Base-by-base conservation (phyloP, 1,284 basidiomycete genomes). In the Malassezia restricta region DNA sequence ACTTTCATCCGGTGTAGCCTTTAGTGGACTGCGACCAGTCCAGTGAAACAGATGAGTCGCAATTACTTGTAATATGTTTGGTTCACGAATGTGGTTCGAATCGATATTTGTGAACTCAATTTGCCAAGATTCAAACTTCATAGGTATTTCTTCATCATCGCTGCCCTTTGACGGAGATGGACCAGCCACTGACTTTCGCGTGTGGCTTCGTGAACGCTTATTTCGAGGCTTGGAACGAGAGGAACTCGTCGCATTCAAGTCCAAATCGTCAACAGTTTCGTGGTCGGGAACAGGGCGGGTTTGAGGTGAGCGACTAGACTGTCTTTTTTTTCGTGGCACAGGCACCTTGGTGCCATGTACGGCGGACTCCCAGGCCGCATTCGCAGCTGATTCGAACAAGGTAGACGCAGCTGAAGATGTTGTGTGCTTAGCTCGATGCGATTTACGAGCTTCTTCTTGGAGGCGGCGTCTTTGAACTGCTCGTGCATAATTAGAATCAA, bases 111-210 rank as follows among this genome's bases (percentile, higher is more conserved):
- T 68, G 49, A 57, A 72, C 42, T 72, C 69, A 43, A 70, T 57
- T 31, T 69, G 64, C 69, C 69, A 72, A 4, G 69, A 58, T 38
- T 72, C 66, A 40, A 66, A 52, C 43, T 62, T 57, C n/a, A 66
- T 65, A n/a, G 57, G 57, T 35, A 15, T 15, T 3, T 54, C 50
- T 20, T 61, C 57, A 8, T 64, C 64, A 30, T 54, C 33, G 37
- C 49, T 53, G 12, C 58, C 59, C 11, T 55, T 58, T 15, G 51
- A 52, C 32, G 1, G 60, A 49, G 3, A 56, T 54, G 39, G 39
- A 2, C 8, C 17, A 15, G 39, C 8, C 9, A 40, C 9, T 12
- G n/a, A 15, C 39, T 40, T 40, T 24, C 39, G 14, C 39, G 39
- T 12, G 39, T 9, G 11, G 6, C n/a, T 15, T n/a, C 39, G 39